These are phyloP conservation scores for Floccularia luteovirens DNA, from an alignment of 768 basidiomycete genomes.

Conservation along the genomic window DNA sequence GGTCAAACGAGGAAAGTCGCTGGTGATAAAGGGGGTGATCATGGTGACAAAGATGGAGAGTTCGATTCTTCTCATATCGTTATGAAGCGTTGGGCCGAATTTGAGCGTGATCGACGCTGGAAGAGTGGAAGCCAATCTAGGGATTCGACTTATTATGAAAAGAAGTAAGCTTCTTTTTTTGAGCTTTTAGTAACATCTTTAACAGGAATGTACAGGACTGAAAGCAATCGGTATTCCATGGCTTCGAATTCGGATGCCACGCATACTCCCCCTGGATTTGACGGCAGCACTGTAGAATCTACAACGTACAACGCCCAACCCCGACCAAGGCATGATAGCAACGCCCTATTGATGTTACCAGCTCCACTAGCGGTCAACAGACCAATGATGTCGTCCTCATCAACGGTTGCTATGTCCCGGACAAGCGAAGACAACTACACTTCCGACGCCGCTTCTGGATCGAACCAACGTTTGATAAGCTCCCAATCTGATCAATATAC, in stretches of 20 bases:
- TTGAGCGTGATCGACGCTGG: conserved; percentile 93
- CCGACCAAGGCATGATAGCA: conserved; percentile 63
- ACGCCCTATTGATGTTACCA: conserved; percentile 65
- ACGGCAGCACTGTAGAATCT: conserved; percentile 59
- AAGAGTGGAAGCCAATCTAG: conserved; percentile 80
- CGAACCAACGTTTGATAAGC: conserved; percentile 35
- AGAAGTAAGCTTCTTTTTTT: conserved; percentile 45
- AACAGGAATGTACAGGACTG: conserved; percentile 13
- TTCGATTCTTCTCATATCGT: conserved; percentile 96
- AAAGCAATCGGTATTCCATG: conserved; percentile 62
- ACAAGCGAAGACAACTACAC: conserved; percentile 42
- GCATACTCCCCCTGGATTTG: conserved; percentile 43
- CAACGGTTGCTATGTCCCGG: conserved; percentile 34
- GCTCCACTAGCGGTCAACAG: conserved; percentile 63
- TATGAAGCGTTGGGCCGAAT: conserved; percentile 99
- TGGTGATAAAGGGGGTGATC: conserved; percentile 62
- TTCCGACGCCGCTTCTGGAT: conserved; percentile 30
- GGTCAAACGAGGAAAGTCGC: conserved; percentile 85
- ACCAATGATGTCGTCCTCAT: conserved; percentile 39
- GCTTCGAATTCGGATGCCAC: conserved; percentile 75
- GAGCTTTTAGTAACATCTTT: neutral
- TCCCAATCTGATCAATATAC: conserved; percentile 30
- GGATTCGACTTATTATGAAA: conserved; percentile 69
- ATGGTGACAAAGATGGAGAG: conserved; percentile 94
- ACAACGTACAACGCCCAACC: conserved; percentile 29